A percentile compares a stretch with the other conserved stretches of the same genome.
Evolutionary conservation across 2,329 filamentous ascomycete genomes (phyloP).

Genomic region (Phyllosticta capitalensis): DNA sequence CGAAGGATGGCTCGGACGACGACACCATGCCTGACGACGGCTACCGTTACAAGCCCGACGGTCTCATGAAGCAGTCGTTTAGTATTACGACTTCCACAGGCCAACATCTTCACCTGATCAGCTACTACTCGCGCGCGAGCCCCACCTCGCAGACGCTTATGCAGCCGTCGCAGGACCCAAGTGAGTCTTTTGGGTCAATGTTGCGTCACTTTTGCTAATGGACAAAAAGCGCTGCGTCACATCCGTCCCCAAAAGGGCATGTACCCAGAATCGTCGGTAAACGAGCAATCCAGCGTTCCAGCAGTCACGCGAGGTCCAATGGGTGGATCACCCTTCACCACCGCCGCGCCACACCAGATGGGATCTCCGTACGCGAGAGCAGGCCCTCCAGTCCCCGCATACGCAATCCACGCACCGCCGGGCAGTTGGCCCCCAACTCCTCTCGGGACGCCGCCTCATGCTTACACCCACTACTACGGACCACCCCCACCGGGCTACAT

Average conservation of each 20-base stretch:
- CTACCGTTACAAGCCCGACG: slow-evolving; percentile 66
- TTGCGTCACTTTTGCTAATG: background rate
- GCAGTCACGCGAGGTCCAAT: slow-evolving; percentile 69
- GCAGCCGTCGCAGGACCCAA: slow-evolving; percentile 72
- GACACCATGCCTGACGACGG: slow-evolving; percentile 52
- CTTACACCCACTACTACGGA: slow-evolving; percentile 28
- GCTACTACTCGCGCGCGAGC: slow-evolving; percentile 82
- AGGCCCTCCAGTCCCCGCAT: slow-evolving; percentile 31
- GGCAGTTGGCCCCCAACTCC: slow-evolving; percentile 32
- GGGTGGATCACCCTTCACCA: slow-evolving; percentile 47
- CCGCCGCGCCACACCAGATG: slow-evolving; percentile 47
- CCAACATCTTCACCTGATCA: slow-evolving; percentile 94
- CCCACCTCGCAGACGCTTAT: slow-evolving; percentile 62
- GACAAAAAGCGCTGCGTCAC: slow-evolving; percentile 49
- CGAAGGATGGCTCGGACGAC: slow-evolving; percentile 72
- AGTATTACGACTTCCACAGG: slow-evolving; percentile 88
- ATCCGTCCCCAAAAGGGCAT: slow-evolving; percentile 87
- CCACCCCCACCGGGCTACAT: slow-evolving; percentile 4
- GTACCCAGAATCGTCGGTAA: slow-evolving; percentile 92
- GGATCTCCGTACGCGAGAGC: slow-evolving; percentile 37
- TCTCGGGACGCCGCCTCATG: slow-evolving; percentile 33
- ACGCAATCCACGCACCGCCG: slow-evolving; percentile 32
- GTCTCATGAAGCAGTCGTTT: slow-evolving; percentile 98
- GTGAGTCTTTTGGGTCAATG: background rate
- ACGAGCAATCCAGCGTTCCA: slow-evolving; percentile 71